These are phyloP conservation scores for Punctularia strigosozonata DNA, from an alignment of 768 basidiomycete genomes.

Conservation along the genomic window DNA sequence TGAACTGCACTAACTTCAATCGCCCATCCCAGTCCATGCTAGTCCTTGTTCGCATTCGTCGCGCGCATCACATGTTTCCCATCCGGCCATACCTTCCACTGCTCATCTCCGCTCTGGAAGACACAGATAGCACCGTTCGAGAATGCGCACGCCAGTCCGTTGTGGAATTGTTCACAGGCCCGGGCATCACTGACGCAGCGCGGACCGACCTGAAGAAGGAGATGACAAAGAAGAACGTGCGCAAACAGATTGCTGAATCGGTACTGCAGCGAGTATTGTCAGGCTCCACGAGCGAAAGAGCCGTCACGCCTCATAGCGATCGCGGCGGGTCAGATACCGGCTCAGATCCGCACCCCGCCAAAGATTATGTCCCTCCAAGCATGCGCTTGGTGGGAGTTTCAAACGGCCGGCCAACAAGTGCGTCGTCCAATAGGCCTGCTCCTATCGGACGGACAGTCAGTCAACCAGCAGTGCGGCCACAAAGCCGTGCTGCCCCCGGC, in stretches of 20 bases:
- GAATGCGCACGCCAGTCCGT: slow-evolving; percentile 74
- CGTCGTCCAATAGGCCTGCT: slow-evolving; percentile 15
- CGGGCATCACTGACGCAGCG: slow-evolving; percentile 74
- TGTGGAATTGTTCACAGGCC: slow-evolving; percentile 77
- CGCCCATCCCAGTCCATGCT: slow-evolving; percentile 40
- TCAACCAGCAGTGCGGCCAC: slow-evolving; percentile 42
- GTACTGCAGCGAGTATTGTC: slow-evolving; percentile 58
- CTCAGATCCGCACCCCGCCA: slow-evolving; percentile 9
- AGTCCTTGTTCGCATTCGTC: slow-evolving; percentile 62
- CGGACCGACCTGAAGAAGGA: slow-evolving; percentile 91
- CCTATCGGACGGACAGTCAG: slow-evolving; percentile 33
- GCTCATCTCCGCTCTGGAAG: slow-evolving; percentile 81
- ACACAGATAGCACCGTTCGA: slow-evolving; percentile 83
- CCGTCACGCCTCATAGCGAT: slow-evolving; percentile 33
- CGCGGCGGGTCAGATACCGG: slow-evolving; percentile 56
- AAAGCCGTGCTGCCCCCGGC: slow-evolving; percentile 43
- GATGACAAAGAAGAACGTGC: slow-evolving; percentile 72
- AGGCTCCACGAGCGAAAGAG: slow-evolving; percentile 25
- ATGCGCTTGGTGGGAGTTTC: slow-evolving; percentile 33
- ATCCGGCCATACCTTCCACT: slow-evolving; percentile 69
- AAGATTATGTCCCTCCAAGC: slow-evolving; percentile 71
- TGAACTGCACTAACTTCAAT: slow-evolving; percentile 1
- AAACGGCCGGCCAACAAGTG: slow-evolving; percentile 4
- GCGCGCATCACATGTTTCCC: slow-evolving; percentile 60
- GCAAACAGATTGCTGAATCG: slow-evolving; percentile 78